Evolutionary conservation across 805 yeast species (phyloP).

Genomic region (Saturnispora sanitii): DNA sequence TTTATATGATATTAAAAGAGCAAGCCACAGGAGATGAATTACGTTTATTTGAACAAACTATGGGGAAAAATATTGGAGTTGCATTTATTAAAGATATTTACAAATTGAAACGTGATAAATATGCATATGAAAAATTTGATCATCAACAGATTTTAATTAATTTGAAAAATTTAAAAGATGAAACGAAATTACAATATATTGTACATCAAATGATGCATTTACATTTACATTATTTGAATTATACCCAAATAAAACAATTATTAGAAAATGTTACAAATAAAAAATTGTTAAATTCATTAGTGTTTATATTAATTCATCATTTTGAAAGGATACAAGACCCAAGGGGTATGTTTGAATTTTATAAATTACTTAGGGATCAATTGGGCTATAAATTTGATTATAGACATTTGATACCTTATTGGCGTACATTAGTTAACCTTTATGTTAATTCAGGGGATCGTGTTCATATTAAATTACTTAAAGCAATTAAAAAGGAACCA

Average conservation of each 20-base stretch:
- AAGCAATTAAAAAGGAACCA: slow-evolving; percentile 4
- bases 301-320: slow-evolving; percentile 14
- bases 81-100: too few relatives aligned
- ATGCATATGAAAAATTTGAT: too few relatives aligned
- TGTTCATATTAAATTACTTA: slow-evolving; percentile 15
- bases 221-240: slow-evolving; percentile 15
- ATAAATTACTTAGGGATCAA: slow-evolving; percentile 23
- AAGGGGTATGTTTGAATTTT: slow-evolving; percentile 15
- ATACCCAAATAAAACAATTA: slow-evolving; percentile 8
- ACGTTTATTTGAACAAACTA: slow-evolving; percentile 15
- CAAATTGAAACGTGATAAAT: too few relatives aligned
- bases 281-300: slow-evolving; percentile 8
- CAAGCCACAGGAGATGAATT: slow-evolving; percentile 17
- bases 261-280: slow-evolving; percentile 4
- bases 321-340: slow-evolving; percentile 15
- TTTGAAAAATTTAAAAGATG: too few relatives aligned
- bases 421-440: slow-evolving; percentile 16
- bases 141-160: too few relatives aligned
- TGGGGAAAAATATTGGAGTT: too few relatives aligned
- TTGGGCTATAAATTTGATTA: slow-evolving; percentile 13
- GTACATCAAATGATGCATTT: slow-evolving; percentile 14
- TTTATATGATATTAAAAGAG: slow-evolving; percentile 16
- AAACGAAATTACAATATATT: too few relatives aligned
- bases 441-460: slow-evolving; percentile 16
- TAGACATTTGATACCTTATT: slow-evolving; percentile 15